Conservation (phyloP, 306 rosid species). For the Pterocarpus macrocarpus region DNA sequence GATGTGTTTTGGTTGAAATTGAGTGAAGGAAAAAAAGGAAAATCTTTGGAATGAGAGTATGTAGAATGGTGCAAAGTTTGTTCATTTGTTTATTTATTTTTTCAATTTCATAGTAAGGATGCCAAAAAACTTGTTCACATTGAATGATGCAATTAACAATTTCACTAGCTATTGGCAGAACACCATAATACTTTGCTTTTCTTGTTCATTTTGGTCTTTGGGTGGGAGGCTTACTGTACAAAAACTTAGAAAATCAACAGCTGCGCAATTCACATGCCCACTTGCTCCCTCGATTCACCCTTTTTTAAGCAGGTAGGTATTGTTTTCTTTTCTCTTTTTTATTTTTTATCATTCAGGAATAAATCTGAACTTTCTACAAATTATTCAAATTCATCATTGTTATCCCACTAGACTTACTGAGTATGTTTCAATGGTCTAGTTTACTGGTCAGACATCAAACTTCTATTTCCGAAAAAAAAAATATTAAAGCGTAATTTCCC, state of each 20-base stretch:
- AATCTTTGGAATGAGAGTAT: neutral
- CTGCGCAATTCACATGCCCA: too few relatives aligned
- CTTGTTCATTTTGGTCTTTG: neutral
- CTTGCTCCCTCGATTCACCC: too few relatives aligned
- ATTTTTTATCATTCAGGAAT: too few relatives aligned
- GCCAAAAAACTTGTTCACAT: constrained; percentile 20
- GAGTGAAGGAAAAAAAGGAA: neutral
- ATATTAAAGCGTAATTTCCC: too few relatives aligned
- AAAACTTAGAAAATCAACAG: neutral
- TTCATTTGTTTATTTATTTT: neutral
- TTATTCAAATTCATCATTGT: too few relatives aligned
- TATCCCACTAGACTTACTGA: too few relatives aligned
- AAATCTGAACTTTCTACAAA: too few relatives aligned
- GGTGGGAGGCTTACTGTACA: neutral
- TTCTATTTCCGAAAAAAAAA: too few relatives aligned
- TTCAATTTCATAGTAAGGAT: constrained; percentile 10
- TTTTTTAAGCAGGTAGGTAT: too few relatives aligned
- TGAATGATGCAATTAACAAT: constrained; percentile 41
- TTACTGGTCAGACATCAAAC: too few relatives aligned
- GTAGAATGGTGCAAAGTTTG: constrained; percentile 33
- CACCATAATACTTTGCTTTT: neutral
- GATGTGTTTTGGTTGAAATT: constrained; percentile 18
- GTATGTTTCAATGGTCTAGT: too few relatives aligned
- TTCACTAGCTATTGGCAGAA: constrained; percentile 12
- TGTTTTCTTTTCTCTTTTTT: too few relatives aligned